Base-by-base conservation (phyloP, 2,329 filamentous ascomycete species). In the Ophiostoma tasmaniense region DNA sequence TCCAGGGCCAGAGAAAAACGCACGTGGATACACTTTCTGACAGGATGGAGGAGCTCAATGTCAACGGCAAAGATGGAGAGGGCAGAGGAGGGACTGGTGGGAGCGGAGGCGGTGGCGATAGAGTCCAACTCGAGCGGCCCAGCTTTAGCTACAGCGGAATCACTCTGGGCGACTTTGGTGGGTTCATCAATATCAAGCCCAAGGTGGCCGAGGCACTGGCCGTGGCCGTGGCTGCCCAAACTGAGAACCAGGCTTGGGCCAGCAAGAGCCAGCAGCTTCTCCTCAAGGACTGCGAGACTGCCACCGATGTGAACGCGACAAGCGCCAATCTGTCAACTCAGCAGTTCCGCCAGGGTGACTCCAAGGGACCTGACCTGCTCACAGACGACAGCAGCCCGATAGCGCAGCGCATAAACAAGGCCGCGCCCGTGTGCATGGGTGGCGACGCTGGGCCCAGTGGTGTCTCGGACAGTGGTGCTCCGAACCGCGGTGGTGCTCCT, bases 271-370 rank as follows among this genome's bases (percentile, higher is more conserved):
- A 64, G 14, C 59, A 62, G 33, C n/a, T 55, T 33, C 45, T 37
- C 0, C 14, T 28, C 25, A 14, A 50, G 55, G 52, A 55, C 25
- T 28, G 28, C 2, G 62, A 39, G 30, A n/a, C 14, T 62, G 59
- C 30, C 42, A 17, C n/a, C n/a, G 17, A 45, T 7, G 28, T 35
- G 64, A 25, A 59, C 70, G 11, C 52, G 52, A 13, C 35, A 22
- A 39, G 62, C 64, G 17, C n/a, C 13, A 22, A 28, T 5, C 33
- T 25, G 22, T 65, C 62, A 6, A 42, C 33, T 6, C 62, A 30
- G 8, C 65, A 74, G 59, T 74, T 74, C 67, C 72, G 67, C 65
- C 71, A 67, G 17, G 74, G 74, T 30, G 70, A 73, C 59, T 68
- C 68, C 66, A 72, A 73, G 65, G 66, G 37, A 20, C 69, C 70